Percentiles rank a stretch among this genome's conserved stretches.
Conservation (phyloP, 768 basidiomycete species). For the Cystofilobasidium capitatum region DNA sequence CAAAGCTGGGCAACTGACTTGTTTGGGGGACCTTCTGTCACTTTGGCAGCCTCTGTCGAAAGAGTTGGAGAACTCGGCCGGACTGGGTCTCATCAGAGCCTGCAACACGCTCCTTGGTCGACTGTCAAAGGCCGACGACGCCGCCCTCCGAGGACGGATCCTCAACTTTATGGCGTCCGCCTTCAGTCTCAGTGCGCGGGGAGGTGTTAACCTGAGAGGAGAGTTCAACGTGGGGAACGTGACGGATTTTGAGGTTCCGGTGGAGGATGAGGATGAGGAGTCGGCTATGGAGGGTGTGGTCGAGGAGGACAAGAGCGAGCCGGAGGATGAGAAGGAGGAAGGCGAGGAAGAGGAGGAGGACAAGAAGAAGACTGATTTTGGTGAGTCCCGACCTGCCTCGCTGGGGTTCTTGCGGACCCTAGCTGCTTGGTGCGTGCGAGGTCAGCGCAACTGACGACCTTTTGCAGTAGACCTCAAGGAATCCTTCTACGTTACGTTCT, state of each 20-base stretch:
- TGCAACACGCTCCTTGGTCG: constrained; percentile 79
- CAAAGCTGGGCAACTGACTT: background rate
- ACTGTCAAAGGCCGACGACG: constrained; percentile 73
- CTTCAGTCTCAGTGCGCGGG: constrained; percentile 77
- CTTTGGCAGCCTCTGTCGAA: constrained; percentile 15
- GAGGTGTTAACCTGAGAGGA: constrained; percentile 82
- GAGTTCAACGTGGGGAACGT: constrained; percentile 53
- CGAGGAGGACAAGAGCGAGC: background rate
- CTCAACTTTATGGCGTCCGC: constrained; percentile 74
- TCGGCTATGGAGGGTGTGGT: background rate
- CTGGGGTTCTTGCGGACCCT: too few relatives aligned
- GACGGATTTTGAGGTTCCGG: constrained; percentile 4
- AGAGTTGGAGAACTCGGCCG: constrained; percentile 62
- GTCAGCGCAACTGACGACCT: too few relatives aligned
- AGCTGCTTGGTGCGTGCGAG: too few relatives aligned
- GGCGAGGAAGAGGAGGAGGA: constrained; percentile 12
- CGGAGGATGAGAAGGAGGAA: background rate
- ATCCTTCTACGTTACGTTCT: constrained; percentile 32
- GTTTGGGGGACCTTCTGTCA: background rate
- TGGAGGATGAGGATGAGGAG: background rate
- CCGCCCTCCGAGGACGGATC: constrained; percentile 81
- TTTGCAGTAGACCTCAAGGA: constrained; percentile 23
- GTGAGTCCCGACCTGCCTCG: constrained; percentile 12
- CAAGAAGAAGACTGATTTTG: constrained; percentile 13
- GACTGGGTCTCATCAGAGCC: constrained; percentile 69